Conservation (phyloP, 2,329 filamentous ascomycete species). For the Dothideomycetes sp. region DNA sequence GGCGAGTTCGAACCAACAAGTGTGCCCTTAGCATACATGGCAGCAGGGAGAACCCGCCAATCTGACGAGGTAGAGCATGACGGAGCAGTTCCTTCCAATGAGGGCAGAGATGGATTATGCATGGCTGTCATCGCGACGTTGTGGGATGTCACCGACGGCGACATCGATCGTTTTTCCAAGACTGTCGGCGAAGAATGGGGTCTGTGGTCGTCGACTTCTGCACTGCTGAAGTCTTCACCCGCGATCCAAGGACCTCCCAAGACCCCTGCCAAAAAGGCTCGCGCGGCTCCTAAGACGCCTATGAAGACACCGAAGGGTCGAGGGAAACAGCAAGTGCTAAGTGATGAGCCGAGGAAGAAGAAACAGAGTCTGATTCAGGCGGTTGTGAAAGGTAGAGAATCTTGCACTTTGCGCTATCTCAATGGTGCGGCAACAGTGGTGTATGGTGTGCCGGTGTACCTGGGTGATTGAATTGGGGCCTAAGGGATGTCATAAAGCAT, state of each 20-base stretch:
- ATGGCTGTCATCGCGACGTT: slow-evolving; percentile 80
- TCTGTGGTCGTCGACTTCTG: slow-evolving; percentile 33
- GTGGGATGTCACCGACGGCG: slow-evolving; percentile 96
- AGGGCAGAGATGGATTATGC: slow-evolving; percentile 18
- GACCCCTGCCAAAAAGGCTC: slow-evolving; percentile 17
- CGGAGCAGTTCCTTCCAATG: neutral
- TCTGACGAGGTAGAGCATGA: neutral
- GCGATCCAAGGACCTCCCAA: slow-evolving; percentile 15
- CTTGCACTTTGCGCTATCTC: slow-evolving; percentile 81
- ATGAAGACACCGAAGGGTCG: slow-evolving; percentile 18
- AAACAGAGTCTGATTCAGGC: slow-evolving; percentile 64
- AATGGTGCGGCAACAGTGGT: slow-evolving; percentile 90
- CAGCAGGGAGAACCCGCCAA: slow-evolving; percentile 51
- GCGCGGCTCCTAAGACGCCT: slow-evolving; percentile 18
- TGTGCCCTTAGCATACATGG: slow-evolving; percentile 82
- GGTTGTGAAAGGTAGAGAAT: slow-evolving; percentile 59
- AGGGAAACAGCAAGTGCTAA: slow-evolving; percentile 16
- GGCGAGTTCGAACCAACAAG: slow-evolving; percentile 88
- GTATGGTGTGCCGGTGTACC: slow-evolving; percentile 88
- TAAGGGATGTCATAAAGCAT: no score
- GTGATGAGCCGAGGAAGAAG: slow-evolving; percentile 25
- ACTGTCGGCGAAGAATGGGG: slow-evolving; percentile 80
- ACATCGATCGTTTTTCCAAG: slow-evolving; percentile 87
- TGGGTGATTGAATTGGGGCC: slow-evolving; percentile 31
- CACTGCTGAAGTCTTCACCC: slow-evolving; percentile 17